Base-by-base conservation (phyloP, 768 basidiomycete species). In the Pholiota molesta region DNA sequence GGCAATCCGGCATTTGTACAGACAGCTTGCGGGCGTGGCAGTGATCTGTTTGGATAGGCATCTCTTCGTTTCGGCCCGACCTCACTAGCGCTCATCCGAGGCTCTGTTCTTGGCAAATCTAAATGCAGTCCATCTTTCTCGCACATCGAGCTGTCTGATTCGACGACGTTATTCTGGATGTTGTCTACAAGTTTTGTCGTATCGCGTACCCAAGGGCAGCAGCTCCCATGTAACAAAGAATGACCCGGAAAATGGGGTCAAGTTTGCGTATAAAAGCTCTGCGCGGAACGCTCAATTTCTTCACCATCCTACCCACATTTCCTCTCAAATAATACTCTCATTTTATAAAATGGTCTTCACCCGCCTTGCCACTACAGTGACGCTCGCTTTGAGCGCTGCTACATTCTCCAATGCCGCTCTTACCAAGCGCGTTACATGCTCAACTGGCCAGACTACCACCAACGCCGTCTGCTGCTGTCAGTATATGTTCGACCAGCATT, bases 371-470 rank as follows among this genome's bases (percentile, higher is more conserved):
- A 42, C 62, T 19, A 35, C 62, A 33, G 62, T 63, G 26, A 39
- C 49, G n/a, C 49, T 65, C 14, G 58, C 55, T 33, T 29, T 57
- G 17, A 35, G 19, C 10, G 59, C 61, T 7, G 49, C 62, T 35
- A 53, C 31, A 9, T 9, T 68, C 16, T 60, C 52, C 1, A 59
- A 44, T 9, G 70, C 63, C 19, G 66, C 64, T 14, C 33, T 55
- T 21, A 47, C 62, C 52, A 71, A 68, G 63, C 62, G 66, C 19
- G 65, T 68, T 3, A 71, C 70, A n/a, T 71, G 70, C 49, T 11
- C 66, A 0, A 57, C 28, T 19, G 59, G 63, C 7, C 59, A 58
- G 11, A 58, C 56, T 1, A 61, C 67, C 5, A 62, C 68, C 7
- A 65, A 68, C 39, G 57, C 56, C 29, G 63, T 60, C 8, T 68